Evolutionary conservation across 108 stramenopile genomes (phyloP).

Genomic region (Bacterosira constricta): DNA sequence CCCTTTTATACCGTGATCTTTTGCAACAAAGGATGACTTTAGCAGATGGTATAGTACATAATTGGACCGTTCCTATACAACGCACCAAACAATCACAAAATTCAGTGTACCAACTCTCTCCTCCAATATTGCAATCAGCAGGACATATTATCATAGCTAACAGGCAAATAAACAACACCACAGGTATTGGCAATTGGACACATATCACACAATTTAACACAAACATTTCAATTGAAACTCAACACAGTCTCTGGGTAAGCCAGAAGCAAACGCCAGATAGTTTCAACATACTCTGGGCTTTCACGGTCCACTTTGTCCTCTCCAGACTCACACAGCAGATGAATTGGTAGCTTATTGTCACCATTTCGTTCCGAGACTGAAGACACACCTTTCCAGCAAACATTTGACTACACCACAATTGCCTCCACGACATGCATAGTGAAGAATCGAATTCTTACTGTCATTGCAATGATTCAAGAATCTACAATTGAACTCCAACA

Average conservation of each 20-base stretch:
- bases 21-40: too few species aligned
- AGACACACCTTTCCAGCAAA: not conserved
- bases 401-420: not conserved
- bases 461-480: not conserved
- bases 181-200: too few species aligned
- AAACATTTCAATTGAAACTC: too few species aligned
- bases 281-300: conserved; percentile 1
- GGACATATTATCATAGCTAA: too few species aligned
- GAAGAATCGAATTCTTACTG: not conserved
- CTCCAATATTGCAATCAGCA: too few species aligned
- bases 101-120: too few species aligned
- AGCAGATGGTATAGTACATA: too few species aligned
- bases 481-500: not conserved
- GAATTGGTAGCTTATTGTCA: not conserved
- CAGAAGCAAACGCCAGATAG: conserved; percentile 6
- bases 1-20: too few species aligned
- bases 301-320: conserved; percentile 1
- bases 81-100: too few species aligned
- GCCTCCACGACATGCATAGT: conserved; percentile 8
- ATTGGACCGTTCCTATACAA: too few species aligned
- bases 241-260: conserved; percentile 9
- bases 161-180: too few species aligned
- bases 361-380: not conserved
- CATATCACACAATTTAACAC: too few species aligned
- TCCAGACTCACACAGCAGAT: not conserved